These are phyloP conservation scores for Dunaliella salina DNA, from an alignment of 163 green algal species.

Conservation along the genomic window DNA sequence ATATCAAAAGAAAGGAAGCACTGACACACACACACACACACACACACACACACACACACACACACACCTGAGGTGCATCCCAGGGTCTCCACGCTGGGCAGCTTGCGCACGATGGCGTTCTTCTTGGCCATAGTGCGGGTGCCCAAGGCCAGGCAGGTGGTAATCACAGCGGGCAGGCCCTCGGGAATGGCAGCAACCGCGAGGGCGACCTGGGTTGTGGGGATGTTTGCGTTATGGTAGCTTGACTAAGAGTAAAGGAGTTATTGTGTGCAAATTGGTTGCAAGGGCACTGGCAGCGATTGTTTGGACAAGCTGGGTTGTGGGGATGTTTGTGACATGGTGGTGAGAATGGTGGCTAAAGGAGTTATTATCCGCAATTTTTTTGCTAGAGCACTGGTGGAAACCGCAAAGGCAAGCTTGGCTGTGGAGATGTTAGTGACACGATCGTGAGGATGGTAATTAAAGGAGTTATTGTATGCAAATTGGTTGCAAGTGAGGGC, in stretches of 20 bases:
- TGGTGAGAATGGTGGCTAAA: not conserved
- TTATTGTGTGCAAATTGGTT: conserved; percentile 79
- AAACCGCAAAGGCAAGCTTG: conserved; percentile 87
- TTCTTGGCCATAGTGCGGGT: conserved; percentile 96
- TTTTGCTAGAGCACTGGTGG: conserved; percentile 67
- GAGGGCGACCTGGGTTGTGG: conserved; percentile 70
- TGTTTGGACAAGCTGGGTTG: conserved; percentile 76
- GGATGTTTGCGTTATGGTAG: too few relatives aligned
- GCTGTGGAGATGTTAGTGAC: too few relatives aligned
- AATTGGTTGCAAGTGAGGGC: too few relatives aligned
- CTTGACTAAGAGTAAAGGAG: too few relatives aligned
- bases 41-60: not conserved
- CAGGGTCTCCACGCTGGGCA: conserved; percentile 90
- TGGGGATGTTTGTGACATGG: too few relatives aligned
- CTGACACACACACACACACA: not conserved
- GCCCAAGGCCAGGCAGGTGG: conserved; percentile 64
- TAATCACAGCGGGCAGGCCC: conserved; percentile 87
- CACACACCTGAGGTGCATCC: conserved; percentile 75
- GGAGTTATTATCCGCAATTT: conserved; percentile 54
- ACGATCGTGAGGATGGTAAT: too few relatives aligned
- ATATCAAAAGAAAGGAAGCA: too few relatives aligned
- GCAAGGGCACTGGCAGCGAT: conserved; percentile 97
- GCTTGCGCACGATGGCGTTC: conserved; percentile 89
- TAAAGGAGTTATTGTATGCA: too few relatives aligned
- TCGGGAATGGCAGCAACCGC: conserved; percentile 98